Evolutionary conservation across 352 stramenopile genomes (phyloP), one percentile per base, ranked within the genome.

Genomic region (Globisporangium sylvaticum): DNA sequence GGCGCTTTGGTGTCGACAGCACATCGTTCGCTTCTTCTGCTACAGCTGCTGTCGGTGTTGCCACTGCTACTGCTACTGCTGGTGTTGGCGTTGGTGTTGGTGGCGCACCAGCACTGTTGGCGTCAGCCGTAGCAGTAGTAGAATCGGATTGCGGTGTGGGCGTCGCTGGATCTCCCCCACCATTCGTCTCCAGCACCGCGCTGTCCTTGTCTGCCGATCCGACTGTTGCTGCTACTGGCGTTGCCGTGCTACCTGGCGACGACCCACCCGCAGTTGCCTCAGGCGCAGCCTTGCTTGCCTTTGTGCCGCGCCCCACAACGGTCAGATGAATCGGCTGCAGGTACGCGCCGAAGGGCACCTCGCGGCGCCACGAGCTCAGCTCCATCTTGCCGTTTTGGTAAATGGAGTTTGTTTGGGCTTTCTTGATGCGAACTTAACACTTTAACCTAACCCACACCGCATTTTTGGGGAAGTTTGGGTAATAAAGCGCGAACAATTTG

Each of bases 271-370:
- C 4, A 25, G 29, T 32, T 57, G 18, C 2, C 2, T 0, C 8
- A n/a, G 56, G 4, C 20, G 56, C 3, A 7, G 20, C 2, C 14
- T 44, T 56, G 22, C 27, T 20, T 15, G 20, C 20, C 20, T 46
- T 60, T 2, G n/a, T n/a, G 25, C 46, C 69, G 25, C 12, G 18
- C 9, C 12, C 52, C 2, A 10, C 34, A 5, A 86, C 57, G 14
- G 74, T 58, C 4, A 88, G 70, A 14, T 74, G 80, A 24, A 88
- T 86, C 10, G 74, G 72, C 70, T 84, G 80, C 27, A 88, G 44
- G 60, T 80, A 77, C 27, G 58, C 62, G 65, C 80, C 80, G 72
- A 79, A 80, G 55, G 78, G 25, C 37, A 60, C 55, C 31, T 60
- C 55, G 20, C 55, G 55, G n/a, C 31, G 29, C 55, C 55, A 46